Percentiles rank a stretch among this genome's conserved stretches.
Conservation (phyloP, 305 asterid species). For the Solanum hybrid region DNA sequence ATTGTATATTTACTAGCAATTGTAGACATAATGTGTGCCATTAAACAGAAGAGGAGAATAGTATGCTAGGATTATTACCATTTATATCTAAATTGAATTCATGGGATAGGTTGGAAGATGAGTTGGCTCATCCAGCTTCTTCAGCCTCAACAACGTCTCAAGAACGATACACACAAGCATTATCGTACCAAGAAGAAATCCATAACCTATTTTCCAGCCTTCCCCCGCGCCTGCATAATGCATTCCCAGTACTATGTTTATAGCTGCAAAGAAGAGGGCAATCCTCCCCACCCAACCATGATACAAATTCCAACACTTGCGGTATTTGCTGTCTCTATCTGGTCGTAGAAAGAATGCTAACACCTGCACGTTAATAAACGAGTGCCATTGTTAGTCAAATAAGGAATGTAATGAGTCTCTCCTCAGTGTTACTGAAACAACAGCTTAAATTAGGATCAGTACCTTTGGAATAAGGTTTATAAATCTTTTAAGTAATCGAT, state of each 20-base stretch:
- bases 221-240: slow-evolving; percentile 54
- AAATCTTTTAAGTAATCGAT: neutral
- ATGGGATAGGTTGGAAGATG: slow-evolving; percentile 38
- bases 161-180: slow-evolving; percentile 41
- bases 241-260: slow-evolving; percentile 61
- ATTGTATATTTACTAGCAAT: neutral
- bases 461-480: neutral
- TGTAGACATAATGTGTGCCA: neutral
- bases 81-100: slow-evolving; percentile 23
- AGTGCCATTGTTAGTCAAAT: neutral
- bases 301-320: slow-evolving; percentile 68
- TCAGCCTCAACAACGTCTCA: slow-evolving; percentile 51
- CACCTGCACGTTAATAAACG: slow-evolving; percentile 28
- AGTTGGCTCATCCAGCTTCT: slow-evolving; percentile 24
- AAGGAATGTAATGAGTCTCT: neutral
- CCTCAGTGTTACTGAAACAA: neutral
- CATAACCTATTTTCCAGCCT: slow-evolving; percentile 68
- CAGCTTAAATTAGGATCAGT: neutral
- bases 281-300: slow-evolving; percentile 73
- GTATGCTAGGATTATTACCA: neutral
- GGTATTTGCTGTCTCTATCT: slow-evolving; percentile 49
- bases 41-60: neutral
- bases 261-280: slow-evolving; percentile 66
- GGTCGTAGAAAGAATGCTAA: slow-evolving; percentile 71
- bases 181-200: slow-evolving; percentile 46